These are phyloP conservation scores for Parmelia sp. DNA, from an alignment of 495 filamentous ascomycete genomes.

Conservation along the genomic window DNA sequence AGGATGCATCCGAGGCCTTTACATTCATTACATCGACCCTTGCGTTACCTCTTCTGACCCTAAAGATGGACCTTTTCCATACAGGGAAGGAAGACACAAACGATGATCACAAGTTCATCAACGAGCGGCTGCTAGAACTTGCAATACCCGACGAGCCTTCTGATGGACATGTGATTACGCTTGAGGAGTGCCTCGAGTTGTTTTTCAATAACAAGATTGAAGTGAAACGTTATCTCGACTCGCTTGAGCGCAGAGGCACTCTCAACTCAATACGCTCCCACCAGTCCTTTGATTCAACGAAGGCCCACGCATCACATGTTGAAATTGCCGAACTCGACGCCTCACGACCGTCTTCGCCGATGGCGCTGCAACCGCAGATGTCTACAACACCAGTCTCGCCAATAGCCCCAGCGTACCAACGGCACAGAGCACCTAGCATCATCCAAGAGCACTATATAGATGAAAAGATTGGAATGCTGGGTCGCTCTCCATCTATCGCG, in stretches of 20 bases:
- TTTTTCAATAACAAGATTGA: conserved; percentile 96
- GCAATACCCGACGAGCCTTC: conserved; percentile 55
- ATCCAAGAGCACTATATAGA: conserved; percentile 55
- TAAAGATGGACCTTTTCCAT: conserved; percentile 94
- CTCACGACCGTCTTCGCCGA: conserved; percentile 39
- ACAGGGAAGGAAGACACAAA: conserved; percentile 71
- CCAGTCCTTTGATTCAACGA: conserved; percentile 48
- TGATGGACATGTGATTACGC: conserved; percentile 58
- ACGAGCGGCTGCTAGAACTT: conserved; percentile 87
- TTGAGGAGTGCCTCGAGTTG: conserved; percentile 85
- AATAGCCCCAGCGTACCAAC: conserved; percentile 25
- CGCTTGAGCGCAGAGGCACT: conserved; percentile 50
- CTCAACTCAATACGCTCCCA: conserved; percentile 39
- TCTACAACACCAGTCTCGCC: conserved; percentile 29
- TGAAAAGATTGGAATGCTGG: conserved; percentile 32
- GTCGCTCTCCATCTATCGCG: conserved; percentile 24
- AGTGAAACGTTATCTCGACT: conserved; percentile 69
- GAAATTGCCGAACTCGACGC: conserved; percentile 51
- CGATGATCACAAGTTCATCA: conserved; percentile 90
- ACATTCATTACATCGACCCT: conserved; percentile 86
- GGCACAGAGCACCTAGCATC: conserved; percentile 52
- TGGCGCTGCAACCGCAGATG: conserved; percentile 25
- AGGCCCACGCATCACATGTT: conserved; percentile 47
- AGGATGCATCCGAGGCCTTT: conserved; percentile 94
- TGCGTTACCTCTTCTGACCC: conserved; percentile 76